phyloP scores from a whole-genome alignment of 176 grass and related monocot species.

The Pontederia paniculata region DNA sequence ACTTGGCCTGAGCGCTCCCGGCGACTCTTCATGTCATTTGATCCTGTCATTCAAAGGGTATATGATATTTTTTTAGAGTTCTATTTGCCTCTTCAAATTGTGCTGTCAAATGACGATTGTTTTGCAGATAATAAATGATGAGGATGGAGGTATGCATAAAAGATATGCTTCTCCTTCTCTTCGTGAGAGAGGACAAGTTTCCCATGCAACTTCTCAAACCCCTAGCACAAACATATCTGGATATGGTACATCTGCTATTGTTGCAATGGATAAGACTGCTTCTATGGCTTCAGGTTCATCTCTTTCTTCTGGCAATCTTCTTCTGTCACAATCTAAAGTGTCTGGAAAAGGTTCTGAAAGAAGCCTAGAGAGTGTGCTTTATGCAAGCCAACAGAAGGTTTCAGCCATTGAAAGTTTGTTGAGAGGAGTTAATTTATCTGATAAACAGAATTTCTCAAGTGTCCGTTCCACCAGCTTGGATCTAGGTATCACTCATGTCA shows the following conservation, averaged over 20 bases:
- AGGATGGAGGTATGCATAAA: constrained; percentile 92
- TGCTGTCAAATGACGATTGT: constrained; percentile 11
- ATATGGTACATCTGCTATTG: constrained; percentile 91
- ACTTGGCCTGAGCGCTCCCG: constrained; percentile 83
- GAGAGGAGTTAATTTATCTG: constrained; percentile 64
- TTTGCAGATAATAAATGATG: constrained; percentile 84
- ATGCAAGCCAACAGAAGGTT: constrained; percentile 94
- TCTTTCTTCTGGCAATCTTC: constrained; percentile 48
- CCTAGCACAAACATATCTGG: constrained; percentile 42
- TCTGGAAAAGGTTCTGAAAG: constrained; percentile 53
- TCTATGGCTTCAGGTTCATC: constrained; percentile 58
- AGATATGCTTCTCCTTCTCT: constrained; percentile 84
- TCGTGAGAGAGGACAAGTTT: constrained; percentile 67
- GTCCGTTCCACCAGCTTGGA: constrained; percentile 78
- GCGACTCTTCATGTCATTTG: constrained; percentile 76
- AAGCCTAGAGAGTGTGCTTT: constrained; percentile 87
- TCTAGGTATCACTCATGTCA: constrained; percentile 62
- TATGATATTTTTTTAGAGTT: background rate
- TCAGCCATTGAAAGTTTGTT: constrained; percentile 98
- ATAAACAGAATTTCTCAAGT: constrained; percentile 61
- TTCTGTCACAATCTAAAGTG: constrained; percentile 66
- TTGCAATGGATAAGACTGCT: constrained; percentile 90
- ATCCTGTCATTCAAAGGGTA: constrained; percentile 93
- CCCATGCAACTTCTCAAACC: constrained; percentile 47
- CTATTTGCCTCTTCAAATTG: constrained; percentile 4